Percentiles rank a stretch among this genome's conserved stretches.
Conservation (phyloP, 495 filamentous ascomycete species). For the Aspergillus leporis region DNA sequence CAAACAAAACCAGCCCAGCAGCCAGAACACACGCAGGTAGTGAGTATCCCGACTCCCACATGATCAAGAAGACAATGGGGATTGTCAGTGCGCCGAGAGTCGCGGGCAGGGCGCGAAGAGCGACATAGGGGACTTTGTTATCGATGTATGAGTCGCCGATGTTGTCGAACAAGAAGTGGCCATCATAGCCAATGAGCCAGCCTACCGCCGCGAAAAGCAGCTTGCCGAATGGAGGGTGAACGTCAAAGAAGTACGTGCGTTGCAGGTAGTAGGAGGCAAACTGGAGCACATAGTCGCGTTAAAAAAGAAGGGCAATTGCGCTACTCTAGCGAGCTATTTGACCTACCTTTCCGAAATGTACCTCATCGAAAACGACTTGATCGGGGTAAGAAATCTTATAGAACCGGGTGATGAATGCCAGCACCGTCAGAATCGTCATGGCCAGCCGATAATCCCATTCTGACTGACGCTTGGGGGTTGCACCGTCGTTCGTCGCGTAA, state of each 20-base stretch:
- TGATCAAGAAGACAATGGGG: constrained; percentile 91
- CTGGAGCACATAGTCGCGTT: constrained; percentile 43
- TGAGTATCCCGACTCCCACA: constrained; percentile 99
- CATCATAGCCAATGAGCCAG: constrained; percentile 94
- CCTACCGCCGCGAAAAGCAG: constrained; percentile 79
- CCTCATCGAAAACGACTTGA: constrained; percentile 98
- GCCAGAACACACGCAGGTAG: constrained; percentile 88
- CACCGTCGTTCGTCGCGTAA: constrained; percentile 17
- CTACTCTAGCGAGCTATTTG: constrained; percentile 11
- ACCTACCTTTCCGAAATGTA: constrained; percentile 97
- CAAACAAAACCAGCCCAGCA: constrained; percentile 84
- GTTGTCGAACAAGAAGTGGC: constrained; percentile 97
- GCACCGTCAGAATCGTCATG: constrained; percentile 70
- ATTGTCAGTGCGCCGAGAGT: constrained; percentile 90
- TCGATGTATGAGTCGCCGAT: constrained; percentile 98
- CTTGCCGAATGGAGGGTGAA: constrained; percentile 92
- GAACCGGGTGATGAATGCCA: constrained; percentile 91
- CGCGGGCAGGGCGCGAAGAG: constrained; percentile 91
- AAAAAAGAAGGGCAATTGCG: constrained; percentile 13
- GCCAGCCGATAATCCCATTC: constrained; percentile 88
- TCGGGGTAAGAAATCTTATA: constrained; percentile 93
- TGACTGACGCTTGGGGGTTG: constrained; percentile 37
- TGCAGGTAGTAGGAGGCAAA: constrained; percentile 97
- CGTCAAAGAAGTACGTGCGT: constrained; percentile 99
- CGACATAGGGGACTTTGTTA: constrained; percentile 96